These are phyloP conservation scores for Austroboletus rostrupii DNA, from an alignment of 1,284 basidiomycete species.

Conservation along the genomic window DNA sequence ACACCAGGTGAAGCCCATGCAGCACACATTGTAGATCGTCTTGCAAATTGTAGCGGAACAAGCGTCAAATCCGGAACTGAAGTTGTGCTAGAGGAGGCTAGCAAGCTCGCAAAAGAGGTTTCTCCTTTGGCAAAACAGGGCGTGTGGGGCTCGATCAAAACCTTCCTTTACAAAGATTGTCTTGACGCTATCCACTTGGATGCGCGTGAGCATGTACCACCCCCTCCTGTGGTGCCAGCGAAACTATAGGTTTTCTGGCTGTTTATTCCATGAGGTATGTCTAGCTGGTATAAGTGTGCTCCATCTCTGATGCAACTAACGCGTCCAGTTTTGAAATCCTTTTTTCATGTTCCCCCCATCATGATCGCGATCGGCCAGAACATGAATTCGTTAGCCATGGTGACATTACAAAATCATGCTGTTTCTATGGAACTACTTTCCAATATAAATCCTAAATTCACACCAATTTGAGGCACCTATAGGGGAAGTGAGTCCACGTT, in stretches of 20 bases:
- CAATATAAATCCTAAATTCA: conserved; percentile 1
- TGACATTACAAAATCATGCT: not conserved
- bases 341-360: not conserved
- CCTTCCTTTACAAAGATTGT: conserved; percentile 44
- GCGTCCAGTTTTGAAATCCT: not conserved
- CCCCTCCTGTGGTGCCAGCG: conserved; percentile 13
- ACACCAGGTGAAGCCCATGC: conserved; percentile 69
- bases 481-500: not conserved
- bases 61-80: conserved; percentile 41
- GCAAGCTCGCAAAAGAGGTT: conserved; percentile 51
- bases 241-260: conserved; percentile 33
- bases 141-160: conserved; percentile 67
- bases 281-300: not conserved
- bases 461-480: not conserved
- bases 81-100: conserved; percentile 59
- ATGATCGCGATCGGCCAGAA: conserved; percentile 11
- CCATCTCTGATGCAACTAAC: conserved; percentile 6
- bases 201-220: conserved; percentile 16
- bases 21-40: conserved; percentile 69
- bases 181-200: conserved; percentile 39
- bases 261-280: conserved; percentile 9
- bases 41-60: conserved; percentile 47
- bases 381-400: conserved; percentile 3
- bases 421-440: conserved; percentile 19
- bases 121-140: conserved; percentile 48